Evolutionary conservation across 1,284 basidiomycete genomes (phyloP), one percentile per base, ranked within the genome.

Genomic region (Vanrija sp.): DNA sequence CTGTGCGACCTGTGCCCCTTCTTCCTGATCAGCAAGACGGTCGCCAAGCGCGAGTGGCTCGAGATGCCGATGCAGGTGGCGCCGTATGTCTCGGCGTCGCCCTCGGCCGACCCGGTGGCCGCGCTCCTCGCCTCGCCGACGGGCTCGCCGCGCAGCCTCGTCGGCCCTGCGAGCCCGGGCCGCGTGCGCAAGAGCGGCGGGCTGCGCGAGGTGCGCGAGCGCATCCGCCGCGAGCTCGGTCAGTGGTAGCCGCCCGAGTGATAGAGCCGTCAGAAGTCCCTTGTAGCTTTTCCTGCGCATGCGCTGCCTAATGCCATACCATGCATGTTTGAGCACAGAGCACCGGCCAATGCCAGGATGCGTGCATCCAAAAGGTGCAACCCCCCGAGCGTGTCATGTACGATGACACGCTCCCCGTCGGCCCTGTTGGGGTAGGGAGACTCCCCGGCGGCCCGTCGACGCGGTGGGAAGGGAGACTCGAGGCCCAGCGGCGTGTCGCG

Each of bases 1-100:
- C 65, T 78, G 14, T 67, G 69, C 0, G 53, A 68, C 12, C 64
- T 78, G 14, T 78, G 75, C 53, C 77, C 77, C 2, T 70, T 68
- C 58, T 78, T 78, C 62, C 57, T 78, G 12, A 59, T 54, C 3
- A 54, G 57, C 36, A 67, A 71, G 49, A 59, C 54, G 0, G 65
- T 77, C n/a, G 70, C 61, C 4, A 55, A 58, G 37, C 63, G 71
- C 51, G 70, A 73, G 45, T 77, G 75, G 75, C 49, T 78, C 35
- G 73, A 77, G 54, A 74, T 77, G 71, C 71, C 73, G 3, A 9
- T 31, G 6, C 31, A 31, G 31, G 31, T 31, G 9, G 31, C 31
- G 31, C 15, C 31, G 7, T 31, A 47, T 38, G 31, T 45, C 42
- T 22, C 54, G 10, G 12, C 12, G 12, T 31, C 31, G 4, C 45